Evolutionary conservation across 805 yeast species (phyloP).

Genomic region (Suhomyces sp.): DNA sequence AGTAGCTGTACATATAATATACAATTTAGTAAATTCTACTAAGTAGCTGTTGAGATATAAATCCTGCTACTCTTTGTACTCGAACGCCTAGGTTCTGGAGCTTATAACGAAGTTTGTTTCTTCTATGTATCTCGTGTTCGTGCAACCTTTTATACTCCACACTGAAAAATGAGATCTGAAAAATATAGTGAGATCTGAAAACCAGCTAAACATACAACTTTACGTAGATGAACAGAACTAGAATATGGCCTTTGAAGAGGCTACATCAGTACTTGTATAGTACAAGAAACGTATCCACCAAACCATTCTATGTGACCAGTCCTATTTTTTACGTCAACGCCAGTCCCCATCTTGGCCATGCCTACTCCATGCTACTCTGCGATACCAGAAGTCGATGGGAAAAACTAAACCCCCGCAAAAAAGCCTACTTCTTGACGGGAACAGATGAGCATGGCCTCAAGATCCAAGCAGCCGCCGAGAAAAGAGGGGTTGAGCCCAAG

Average conservation of each 20-base stretch:
- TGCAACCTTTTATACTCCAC: too few relatives aligned
- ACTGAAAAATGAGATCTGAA: background rate
- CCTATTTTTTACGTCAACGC: slow-evolving; percentile 98
- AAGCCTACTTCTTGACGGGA: slow-evolving; percentile 72
- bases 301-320: slow-evolving; percentile 62
- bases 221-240: background rate
- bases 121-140: too few relatives aligned
- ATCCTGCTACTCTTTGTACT: too few relatives aligned
- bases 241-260: background rate
- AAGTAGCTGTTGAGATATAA: too few relatives aligned
- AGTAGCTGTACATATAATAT: background rate
- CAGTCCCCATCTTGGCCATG: slow-evolving; percentile 88
- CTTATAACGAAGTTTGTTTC: too few relatives aligned
- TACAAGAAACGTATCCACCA: slow-evolving; percentile 5
- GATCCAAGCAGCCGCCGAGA: slow-evolving; percentile 80
- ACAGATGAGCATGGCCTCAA: slow-evolving; percentile 97
- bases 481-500: slow-evolving; percentile 48
- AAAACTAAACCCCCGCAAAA: slow-evolving; percentile 28
- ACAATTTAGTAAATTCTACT: background rate
- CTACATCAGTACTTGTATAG: background rate
- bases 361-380: slow-evolving; percentile 80
- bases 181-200: background rate
- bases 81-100: too few relatives aligned
- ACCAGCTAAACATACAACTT: background rate
- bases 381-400: slow-evolving; percentile 81